These are phyloP conservation scores for Trypanosoma avium DNA, from an alignment of 208 protist species.

Conservation along the genomic window DNA sequence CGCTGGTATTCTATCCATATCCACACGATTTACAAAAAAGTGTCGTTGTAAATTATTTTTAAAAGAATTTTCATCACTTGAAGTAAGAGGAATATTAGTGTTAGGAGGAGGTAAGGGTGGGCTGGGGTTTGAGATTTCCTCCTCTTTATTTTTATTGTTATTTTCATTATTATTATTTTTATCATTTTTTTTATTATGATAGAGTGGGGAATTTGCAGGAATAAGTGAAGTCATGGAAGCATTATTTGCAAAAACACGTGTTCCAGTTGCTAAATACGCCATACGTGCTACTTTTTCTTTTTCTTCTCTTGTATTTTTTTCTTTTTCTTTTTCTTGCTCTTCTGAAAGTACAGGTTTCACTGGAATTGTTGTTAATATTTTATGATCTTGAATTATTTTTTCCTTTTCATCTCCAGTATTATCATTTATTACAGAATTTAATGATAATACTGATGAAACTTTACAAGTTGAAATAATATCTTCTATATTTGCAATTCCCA, in stretches of 20 bases:
- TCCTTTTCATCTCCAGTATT: too few relatives aligned
- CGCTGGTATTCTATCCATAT: constrained; percentile 19
- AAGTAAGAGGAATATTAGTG: background rate
- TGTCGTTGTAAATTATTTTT: constrained; percentile 21
- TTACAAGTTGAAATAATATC: background rate
- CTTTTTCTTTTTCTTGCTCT: background rate
- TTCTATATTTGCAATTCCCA: constrained; percentile 6
- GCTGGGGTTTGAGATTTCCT: too few relatives aligned
- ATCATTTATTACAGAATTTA: too few relatives aligned
- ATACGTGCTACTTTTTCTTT: background rate
- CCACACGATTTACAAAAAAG: constrained; percentile 26
- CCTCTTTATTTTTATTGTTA: background rate
- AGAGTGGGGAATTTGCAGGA: background rate
- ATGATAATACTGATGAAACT: too few relatives aligned
- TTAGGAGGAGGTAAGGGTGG: background rate
- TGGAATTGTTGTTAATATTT: too few relatives aligned
- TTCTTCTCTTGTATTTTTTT: background rate
- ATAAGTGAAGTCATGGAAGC: background rate
- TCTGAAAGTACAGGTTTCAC: too few relatives aligned
- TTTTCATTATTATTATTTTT: background rate
- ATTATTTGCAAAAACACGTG: background rate
- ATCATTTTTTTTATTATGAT: background rate
- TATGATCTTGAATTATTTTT: too few relatives aligned
- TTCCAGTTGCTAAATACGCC: constrained; percentile 1
- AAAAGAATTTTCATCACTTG: background rate